Evolutionary conservation across 2,329 filamentous ascomycete genomes (phyloP), one percentile per base, ranked within the genome.

Genomic region (Xylariaceae sp.): DNA sequence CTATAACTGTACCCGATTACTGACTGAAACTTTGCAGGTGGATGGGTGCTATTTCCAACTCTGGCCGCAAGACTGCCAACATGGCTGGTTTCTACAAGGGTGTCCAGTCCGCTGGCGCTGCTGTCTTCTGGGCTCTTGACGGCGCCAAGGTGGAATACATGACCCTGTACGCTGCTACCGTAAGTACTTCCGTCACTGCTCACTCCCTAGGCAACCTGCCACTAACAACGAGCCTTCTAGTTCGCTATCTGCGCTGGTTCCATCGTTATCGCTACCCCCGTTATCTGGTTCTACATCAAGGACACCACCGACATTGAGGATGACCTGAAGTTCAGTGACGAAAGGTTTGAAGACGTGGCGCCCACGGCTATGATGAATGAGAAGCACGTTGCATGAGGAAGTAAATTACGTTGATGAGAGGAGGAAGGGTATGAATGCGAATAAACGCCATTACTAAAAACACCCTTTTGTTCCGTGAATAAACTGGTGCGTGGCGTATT

Each of bases 11-110:
- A 26, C 84, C 83, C 3, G 65, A 75, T 85, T 53, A 40, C 55
- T 59, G 46, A 56, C 51, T 41, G 19, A 27, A 47, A 29, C 29
- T 44, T 35, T 19, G 60, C 57, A 87, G 85, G 86, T 91, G 87
- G 76, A 96, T 97, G 87, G 92, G 92, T 49, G 83, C 91, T 6
- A 79, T 96, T 43, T 91, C 89, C 68, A 97, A 97, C 81, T 95
- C 92, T 60, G 84, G 88, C 57, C 89, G 91, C 71, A 92, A 91
- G 71, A 82, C 92, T 31, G 91, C 92, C 74, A 96, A 96, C 76
- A 87, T 92, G 67, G 88, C 90, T 42, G 91, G 89, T 59, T 91
- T 88, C 76, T 94, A 94, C 80, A 94, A 94, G 75, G 75, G 74
- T 49, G 88, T 95, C 60, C 90, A 95, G 71, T 92, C 88, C n/a